Base-by-base conservation (phyloP, 305 asterid species). In the Fraxinus xanthoxyloides region DNA sequence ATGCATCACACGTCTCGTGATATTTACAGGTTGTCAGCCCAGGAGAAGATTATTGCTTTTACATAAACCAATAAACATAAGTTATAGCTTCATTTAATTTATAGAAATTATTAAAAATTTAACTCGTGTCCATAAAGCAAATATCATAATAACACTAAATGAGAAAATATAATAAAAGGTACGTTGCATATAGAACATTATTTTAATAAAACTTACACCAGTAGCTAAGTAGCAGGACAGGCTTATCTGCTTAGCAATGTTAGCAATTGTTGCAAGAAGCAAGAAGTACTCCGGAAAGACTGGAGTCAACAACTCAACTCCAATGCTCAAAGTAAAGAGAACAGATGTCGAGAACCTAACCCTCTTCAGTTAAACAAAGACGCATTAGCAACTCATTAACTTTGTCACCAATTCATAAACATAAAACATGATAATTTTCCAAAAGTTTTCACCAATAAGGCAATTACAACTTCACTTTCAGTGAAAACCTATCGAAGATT, bases 181-280 rank as follows among this genome's bases (percentile, higher is more conserved):
- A n/a, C 1, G 65, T 65, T 46, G 72, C 0, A 46, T 26, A 24
- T 78, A 80, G 15, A 65, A 12, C 73, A 26, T 65, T 65, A 1
- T 24, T 24, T 5, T 28, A 21, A 8, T 31, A 76, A 85, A 82
- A 90, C 98, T 93, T 94, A 96, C 98, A 82, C 98, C 89, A 83
- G 98, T 93, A 26, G 98, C 96, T 81, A 94, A 86, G 87, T 94
- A 88, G 90, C 98, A 94, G 0, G 98, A 92, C 77, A 94, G 92
- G 88, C 97, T 91, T 83, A 96, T 94, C 88, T 96, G 99, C 91
- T 94, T 94, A 12, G 97, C 98, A 61, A 94, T 90, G 90, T 96
- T 96, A 89, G 99, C 98, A 63, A 93, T 83, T 65, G 98, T 91
- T 81, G 98, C 98, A 75, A 96, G 98, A 85, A 96, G 93, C 87